Base-by-base conservation (phyloP, 2,329 filamentous ascomycete species). In the Grosmannia huntii region DNA sequence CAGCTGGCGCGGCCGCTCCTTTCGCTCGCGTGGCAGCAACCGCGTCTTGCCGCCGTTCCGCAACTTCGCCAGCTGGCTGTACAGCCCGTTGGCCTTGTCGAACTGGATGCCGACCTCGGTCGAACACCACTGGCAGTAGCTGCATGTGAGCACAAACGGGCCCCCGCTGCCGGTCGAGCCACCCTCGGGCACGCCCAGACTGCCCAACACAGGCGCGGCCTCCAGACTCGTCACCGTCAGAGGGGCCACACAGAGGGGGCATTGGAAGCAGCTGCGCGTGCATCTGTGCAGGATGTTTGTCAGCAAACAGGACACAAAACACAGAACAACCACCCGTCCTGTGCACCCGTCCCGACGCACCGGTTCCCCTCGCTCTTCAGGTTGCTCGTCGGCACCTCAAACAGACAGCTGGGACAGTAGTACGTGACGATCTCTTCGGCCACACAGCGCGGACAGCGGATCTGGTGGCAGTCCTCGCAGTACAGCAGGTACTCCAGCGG, bases 401-500 rank as follows among this genome's bases (percentile, higher is more conserved):
- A 97, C 59, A 99, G 74, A 69, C 94, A 99, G 69, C 84, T 92
- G 5, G 94, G 94, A 67, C 94, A 99, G 72, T 89, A 99, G 78
- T 90, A 96, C 57, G 89, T 94, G 53, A 95, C 85, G 58, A 96
- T 90, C 73, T 99, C 94, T 69, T 99, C 94, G 53, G 86, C 82
- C 57, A 95, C 88, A 68, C 94, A 99, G 73, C 90, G 80, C 6
- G 90, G 89, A 69, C 94, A 99, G 64, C 94, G 87, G 62, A 97
- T 95, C 71, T 96, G 87, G 69, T 95, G 90, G 71, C 94, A 99
- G 70, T 97, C 94, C 69, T 96, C 92, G 75, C 94, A 99, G 75
- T 95, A 99, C 48, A 97, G 80, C 28, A 99, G 81, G 68, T 96
- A 86, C 68, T 97, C 92, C 51, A 96, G 84, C 0, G 94, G 92